phyloP scores from a whole-genome alignment of 345 rosid genomes.

The Lepidium aucheri region DNA sequence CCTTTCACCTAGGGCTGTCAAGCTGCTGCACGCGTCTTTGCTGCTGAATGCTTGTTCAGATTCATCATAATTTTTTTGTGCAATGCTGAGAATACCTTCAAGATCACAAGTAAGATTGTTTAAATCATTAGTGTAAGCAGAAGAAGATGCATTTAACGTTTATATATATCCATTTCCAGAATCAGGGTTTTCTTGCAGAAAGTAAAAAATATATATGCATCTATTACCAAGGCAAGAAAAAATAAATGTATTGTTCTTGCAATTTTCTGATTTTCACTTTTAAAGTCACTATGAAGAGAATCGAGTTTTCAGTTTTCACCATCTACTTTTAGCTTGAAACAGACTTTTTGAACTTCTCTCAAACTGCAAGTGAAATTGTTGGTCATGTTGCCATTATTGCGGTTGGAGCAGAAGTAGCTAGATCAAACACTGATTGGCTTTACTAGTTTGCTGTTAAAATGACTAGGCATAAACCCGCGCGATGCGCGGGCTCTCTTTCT shows the following conservation, averaged over 20 bases:
- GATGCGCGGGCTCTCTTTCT: no score
- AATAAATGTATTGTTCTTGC: background rate
- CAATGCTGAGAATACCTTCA: constrained; percentile 63
- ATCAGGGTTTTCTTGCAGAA: constrained; percentile 80
- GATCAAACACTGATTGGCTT: no score
- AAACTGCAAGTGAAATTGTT: no score
- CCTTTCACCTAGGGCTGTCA: constrained; percentile 32
- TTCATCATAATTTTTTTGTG: constrained; percentile 50
- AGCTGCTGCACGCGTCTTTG: constrained; percentile 29
- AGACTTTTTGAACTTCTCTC: no score
- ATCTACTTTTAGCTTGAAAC: background rate
- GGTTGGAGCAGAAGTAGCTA: no score
- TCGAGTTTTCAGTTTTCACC: background rate
- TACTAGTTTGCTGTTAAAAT: no score
- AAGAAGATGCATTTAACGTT: background rate
- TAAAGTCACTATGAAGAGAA: background rate
- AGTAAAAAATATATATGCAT: background rate
- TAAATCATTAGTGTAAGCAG: background rate
- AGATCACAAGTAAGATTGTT: background rate
- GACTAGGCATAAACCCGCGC: no score
- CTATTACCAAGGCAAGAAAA: background rate
- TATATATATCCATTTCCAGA: constrained; percentile 71
- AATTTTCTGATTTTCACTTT: background rate
- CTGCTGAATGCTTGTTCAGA: constrained; percentile 26
- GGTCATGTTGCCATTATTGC: no score